A percentile compares a stretch with the other conserved stretches of the same genome.
Conservation (phyloP, 225 moss, liverwort and hornwort species). For the Takakia lepidozioides region DNA sequence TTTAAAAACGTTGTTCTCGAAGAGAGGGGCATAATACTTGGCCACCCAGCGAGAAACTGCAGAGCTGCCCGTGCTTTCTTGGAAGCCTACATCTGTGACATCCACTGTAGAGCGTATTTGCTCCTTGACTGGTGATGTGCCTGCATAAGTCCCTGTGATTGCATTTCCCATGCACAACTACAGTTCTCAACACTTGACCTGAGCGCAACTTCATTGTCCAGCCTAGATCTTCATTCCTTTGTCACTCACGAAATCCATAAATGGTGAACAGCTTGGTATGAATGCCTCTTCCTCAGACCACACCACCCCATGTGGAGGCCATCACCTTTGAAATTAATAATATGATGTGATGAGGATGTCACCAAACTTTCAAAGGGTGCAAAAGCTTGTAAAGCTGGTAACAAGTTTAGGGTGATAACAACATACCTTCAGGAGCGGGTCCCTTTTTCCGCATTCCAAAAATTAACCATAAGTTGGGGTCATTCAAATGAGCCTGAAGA, state of each 20-base stretch:
- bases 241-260: too few relatives aligned
- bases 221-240: too few relatives aligned
- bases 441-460: conserved; percentile 57
- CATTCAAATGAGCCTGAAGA: conserved; percentile 61
- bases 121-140: conserved; percentile 28
- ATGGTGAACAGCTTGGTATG: too few relatives aligned
- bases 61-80: conserved; percentile 76
- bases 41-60: conserved; percentile 76
- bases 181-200: too few relatives aligned
- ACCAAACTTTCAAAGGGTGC: too few relatives aligned
- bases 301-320: too few relatives aligned
- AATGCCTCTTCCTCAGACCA: too few relatives aligned
- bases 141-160: conserved; percentile 1
- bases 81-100: conserved; percentile 55
- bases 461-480: conserved; percentile 82
- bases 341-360: too few relatives aligned
- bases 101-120: conserved; percentile 27
- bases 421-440: conserved; percentile 39
- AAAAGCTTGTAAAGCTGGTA: too few relatives aligned
- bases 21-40: conserved; percentile 71
- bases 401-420: too few relatives aligned
- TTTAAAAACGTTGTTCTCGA: conserved; percentile 72
- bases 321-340: too few relatives aligned
- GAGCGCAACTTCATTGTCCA: too few relatives aligned
- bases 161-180: conserved; percentile 9